Conservation (phyloP, 2,329 filamentous ascomycete species). For the Tricladium varicosporioides region DNA sequence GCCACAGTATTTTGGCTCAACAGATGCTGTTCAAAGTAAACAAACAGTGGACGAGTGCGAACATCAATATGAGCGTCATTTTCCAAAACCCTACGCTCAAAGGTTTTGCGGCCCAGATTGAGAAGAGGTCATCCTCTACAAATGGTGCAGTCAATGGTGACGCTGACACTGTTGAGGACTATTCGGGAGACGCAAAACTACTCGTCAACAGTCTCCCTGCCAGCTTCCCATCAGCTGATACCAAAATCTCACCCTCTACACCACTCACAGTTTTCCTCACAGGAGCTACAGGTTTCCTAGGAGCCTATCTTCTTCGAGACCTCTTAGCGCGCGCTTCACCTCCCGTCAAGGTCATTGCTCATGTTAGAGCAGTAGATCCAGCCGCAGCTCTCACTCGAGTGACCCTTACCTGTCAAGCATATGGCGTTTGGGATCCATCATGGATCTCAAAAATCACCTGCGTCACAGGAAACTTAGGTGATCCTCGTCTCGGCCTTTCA, state of each 20-base stretch:
- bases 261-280: constrained; percentile 72
- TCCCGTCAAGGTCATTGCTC: constrained; percentile 64
- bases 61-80: constrained; percentile 69
- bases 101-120: constrained; percentile 51
- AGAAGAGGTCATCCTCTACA: constrained; percentile 37
- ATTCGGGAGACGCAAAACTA: constrained; percentile 43
- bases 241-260: constrained; percentile 31
- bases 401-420: constrained; percentile 65
- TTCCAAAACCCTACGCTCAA: constrained; percentile 64
- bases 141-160: constrained; percentile 29
- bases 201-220: constrained; percentile 38
- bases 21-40: constrained; percentile 73
- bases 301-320: constrained; percentile 75
- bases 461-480: constrained; percentile 71
- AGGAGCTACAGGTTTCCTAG: constrained; percentile 87
- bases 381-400: constrained; percentile 63
- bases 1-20: constrained; percentile 78
- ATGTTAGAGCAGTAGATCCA: constrained; percentile 68
- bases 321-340: constrained; percentile 60
- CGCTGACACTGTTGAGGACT: constrained; percentile 46
- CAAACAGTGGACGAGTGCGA: constrained; percentile 57
- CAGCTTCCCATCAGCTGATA: constrained; percentile 37
- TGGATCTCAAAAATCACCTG: constrained; percentile 66
- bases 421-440: constrained; percentile 72
- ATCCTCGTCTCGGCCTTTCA: constrained; percentile 71